These are phyloP conservation scores for Boletus subcaerulescens DNA, from an alignment of 768 basidiomycete species.

Conservation along the genomic window DNA sequence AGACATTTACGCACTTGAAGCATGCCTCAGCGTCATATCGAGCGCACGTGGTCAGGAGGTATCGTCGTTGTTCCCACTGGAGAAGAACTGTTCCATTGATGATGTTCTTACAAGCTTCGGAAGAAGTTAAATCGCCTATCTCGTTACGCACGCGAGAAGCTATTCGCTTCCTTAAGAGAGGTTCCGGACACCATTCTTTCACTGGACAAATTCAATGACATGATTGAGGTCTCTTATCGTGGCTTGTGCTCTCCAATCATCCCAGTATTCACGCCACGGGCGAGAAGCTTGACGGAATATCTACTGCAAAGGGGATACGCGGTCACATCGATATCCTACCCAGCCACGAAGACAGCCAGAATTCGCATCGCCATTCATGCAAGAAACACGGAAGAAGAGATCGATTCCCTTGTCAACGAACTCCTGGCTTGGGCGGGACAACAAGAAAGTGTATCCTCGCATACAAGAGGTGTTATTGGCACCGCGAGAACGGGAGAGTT, in stretches of 20 bases:
- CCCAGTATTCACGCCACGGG: conserved; percentile 12
- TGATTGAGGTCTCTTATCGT: background rate
- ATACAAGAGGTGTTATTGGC: background rate
- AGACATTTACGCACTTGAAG: conserved; percentile 33
- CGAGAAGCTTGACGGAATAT: conserved; percentile 1
- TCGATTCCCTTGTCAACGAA: background rate
- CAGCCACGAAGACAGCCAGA: conserved; percentile 6
- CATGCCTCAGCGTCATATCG: conserved; percentile 35
- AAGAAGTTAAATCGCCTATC: background rate
- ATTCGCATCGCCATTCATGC: conserved; percentile 18
- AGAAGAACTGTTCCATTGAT: no score
- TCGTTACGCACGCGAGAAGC: conserved; percentile 8
- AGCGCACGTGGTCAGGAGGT: conserved; percentile 18
- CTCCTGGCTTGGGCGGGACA: background rate
- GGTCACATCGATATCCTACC: conserved; percentile 6
- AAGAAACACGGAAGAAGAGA: conserved; percentile 7
- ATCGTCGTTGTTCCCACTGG: background rate
- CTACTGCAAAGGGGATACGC: conserved; percentile 11
- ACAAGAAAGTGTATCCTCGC: background rate
- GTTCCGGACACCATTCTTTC: conserved; percentile 8
- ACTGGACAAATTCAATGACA: background rate
- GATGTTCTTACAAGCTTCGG: conserved; percentile 10
- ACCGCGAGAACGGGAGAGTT: background rate
- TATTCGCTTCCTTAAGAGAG: background rate
- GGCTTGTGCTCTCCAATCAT: conserved; percentile 15